Percentiles rank a stretch among this genome's conserved stretches.
These are phyloP conservation scores for Bacidia gigantensis DNA, from an alignment of 495 filamentous ascomycete genomes.

Conservation along the genomic window DNA sequence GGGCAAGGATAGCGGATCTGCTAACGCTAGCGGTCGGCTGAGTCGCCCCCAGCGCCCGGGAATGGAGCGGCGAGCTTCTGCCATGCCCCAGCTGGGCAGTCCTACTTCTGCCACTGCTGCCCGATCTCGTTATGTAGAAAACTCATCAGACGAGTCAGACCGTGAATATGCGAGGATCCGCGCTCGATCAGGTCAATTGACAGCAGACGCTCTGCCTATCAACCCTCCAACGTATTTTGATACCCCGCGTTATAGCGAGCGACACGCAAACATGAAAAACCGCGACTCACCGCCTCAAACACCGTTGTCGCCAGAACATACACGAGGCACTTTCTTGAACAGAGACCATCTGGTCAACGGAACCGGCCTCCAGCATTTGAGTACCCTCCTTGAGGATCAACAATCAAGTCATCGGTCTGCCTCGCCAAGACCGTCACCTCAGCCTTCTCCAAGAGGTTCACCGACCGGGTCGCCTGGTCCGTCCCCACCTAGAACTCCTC, in stretches of 20 bases:
- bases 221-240: neutral
- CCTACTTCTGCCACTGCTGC: neutral
- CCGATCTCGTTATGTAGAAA: constrained; percentile 1
- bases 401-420: constrained; percentile 2
- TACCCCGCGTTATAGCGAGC: neutral
- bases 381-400: constrained; percentile 4
- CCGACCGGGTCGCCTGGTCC: constrained; percentile 11
- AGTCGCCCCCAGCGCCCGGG: constrained; percentile 2
- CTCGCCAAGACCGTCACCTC: constrained; percentile 12
- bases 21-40: neutral
- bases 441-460: constrained; percentile 9
- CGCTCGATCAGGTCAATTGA: neutral
- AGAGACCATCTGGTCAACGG: neutral
- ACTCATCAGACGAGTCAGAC: constrained; percentile 1
- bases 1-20: neutral
- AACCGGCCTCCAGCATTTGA: constrained; percentile 3
- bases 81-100: constrained; percentile 3
- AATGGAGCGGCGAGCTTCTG: constrained; percentile 10
- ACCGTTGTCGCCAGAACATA: neutral
- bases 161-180: neutral
- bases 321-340: neutral
- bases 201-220: neutral
- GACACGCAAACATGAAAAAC: neutral
- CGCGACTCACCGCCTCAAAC: constrained; percentile 1
- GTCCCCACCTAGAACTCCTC: constrained; percentile 18